phyloP scores from a whole-genome alignment of 345 rosid species.

The Trapa bicornis region DNA sequence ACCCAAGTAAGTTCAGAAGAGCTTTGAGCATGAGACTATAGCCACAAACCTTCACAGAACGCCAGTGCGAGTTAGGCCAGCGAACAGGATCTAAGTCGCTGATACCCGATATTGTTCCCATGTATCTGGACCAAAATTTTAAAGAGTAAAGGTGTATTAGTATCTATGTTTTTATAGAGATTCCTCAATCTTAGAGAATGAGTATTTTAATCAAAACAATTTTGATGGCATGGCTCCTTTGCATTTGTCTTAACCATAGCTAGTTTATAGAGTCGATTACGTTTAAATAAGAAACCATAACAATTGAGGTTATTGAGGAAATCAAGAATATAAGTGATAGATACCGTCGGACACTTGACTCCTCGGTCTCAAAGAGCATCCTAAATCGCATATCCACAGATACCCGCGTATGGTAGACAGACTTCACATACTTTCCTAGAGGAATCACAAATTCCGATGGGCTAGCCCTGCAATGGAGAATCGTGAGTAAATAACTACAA shows the following conservation, averaged over 20 bases:
- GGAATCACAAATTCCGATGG: constrained; percentile 52
- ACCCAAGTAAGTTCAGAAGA: not conserved
- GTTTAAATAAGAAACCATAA: not conserved
- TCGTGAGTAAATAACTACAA: not conserved
- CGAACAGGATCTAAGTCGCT: constrained; percentile 55
- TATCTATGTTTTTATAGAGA: not conserved
- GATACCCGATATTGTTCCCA: constrained; percentile 72
- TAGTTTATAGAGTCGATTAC: not conserved
- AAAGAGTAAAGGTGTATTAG: not conserved
- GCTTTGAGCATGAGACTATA: not conserved
- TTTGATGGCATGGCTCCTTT: not conserved
- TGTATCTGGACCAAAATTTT: constrained; percentile 23
- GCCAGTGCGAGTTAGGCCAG: constrained; percentile 75
- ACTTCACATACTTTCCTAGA: constrained; percentile 38
- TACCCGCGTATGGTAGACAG: constrained; percentile 40
- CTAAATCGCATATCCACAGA: constrained; percentile 58
- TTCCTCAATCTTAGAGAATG: not conserved
- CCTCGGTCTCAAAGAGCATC: constrained; percentile 58
- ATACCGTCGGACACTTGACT: constrained; percentile 53
- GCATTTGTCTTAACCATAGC: not conserved
- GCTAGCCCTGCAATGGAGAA: constrained; percentile 43
- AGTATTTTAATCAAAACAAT: not conserved
- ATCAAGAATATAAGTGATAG: not conserved
- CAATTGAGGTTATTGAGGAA: not conserved
- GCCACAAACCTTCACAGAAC: constrained; percentile 43